Conservation (phyloP, 2,329 filamentous ascomycete genomes). For the Claviceps paspali region DNA sequence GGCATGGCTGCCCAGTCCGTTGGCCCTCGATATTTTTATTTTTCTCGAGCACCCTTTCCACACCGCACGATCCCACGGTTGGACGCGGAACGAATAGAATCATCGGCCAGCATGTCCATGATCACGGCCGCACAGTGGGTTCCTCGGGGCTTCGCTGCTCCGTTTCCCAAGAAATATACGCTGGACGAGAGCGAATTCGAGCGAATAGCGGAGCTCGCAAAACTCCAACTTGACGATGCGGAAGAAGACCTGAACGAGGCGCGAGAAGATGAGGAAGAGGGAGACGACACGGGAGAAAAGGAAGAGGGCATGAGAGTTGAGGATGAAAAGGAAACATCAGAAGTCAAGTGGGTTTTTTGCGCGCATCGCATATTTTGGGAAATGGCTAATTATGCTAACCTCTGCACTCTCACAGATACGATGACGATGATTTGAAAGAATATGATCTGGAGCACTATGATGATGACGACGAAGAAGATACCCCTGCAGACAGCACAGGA, state of each 20-base stretch:
- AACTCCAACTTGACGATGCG: constrained; percentile 78
- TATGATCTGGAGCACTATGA: constrained; percentile 96
- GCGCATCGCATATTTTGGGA: too few relatives aligned
- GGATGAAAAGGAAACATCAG: not conserved
- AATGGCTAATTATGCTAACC: too few relatives aligned
- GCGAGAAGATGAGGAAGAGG: constrained; percentile 22
- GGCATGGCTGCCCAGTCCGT: constrained; percentile 3
- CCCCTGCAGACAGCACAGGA: constrained; percentile 41
- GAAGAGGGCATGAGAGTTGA: constrained; percentile 20
- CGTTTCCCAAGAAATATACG: constrained; percentile 60
- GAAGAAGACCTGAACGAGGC: constrained; percentile 72
- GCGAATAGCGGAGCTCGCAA: constrained; percentile 59
- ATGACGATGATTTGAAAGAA: constrained; percentile 85
- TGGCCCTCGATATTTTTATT: not conserved
- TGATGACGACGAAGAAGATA: constrained; percentile 49
- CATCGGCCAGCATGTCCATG: constrained; percentile 50
- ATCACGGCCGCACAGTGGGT: constrained; percentile 66
- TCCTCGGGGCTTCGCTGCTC: constrained; percentile 59
- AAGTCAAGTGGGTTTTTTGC: constrained; percentile 5
- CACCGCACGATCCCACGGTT: not conserved
- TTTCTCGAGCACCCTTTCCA: not conserved
- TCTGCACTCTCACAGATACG: too few relatives aligned
- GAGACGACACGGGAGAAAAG: constrained; percentile 13
- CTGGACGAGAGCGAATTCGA: constrained; percentile 63
- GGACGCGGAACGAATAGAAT: not conserved